Base-by-base conservation (phyloP, 768 basidiomycete genomes). In the Cyclocybe aegerita region DNA sequence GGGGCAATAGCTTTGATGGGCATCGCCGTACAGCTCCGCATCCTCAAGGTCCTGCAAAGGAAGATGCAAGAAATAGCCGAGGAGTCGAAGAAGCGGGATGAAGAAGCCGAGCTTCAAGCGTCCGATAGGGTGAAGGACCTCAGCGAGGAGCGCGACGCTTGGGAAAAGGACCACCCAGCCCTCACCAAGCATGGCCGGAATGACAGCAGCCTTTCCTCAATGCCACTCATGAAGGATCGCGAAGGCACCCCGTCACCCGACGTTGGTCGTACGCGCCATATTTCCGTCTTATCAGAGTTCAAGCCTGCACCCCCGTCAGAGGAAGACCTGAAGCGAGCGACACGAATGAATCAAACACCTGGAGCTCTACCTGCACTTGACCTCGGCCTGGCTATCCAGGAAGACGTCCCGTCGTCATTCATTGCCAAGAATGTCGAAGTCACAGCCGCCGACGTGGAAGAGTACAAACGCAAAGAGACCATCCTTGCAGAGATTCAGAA, bases 1-100 rank as follows among this genome's bases (percentile, higher is more conserved):
- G 90, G 77, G 39, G 92, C 93, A 2, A 75, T 95, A 36, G 76
- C 90, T 17, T 71, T 96, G 48, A 90, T 90, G 83, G 92, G 93
- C 38, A 82, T 85, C 29, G 91, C 94, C 2, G 88, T 97, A 40
- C 96, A 98, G 69, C 79, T 94, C 60, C 88, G 90, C 46, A 84
- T 97, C 55, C 81, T 93, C 54, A 81, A 81, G 50, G 78, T 91
- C 39, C 82, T 98, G 11, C 85, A 86, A 64, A 76, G 77, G 54
- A 91, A 92, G 67, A 72, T 95, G 42, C 78, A 77, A 55, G 90
- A 95, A 71, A 90, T 93, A 50, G 76, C 80, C 51, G 82, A 81
- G 54, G 92, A 92, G 58, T 83, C 86, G 54, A 81, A 75, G 53
- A 80, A 80, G 51, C 78, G 79, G 53, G 88, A 93, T 54, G 81